phyloP scores from a whole-genome alignment of 352 stramenopile genomes.

The Albugo laibachii region DNA sequence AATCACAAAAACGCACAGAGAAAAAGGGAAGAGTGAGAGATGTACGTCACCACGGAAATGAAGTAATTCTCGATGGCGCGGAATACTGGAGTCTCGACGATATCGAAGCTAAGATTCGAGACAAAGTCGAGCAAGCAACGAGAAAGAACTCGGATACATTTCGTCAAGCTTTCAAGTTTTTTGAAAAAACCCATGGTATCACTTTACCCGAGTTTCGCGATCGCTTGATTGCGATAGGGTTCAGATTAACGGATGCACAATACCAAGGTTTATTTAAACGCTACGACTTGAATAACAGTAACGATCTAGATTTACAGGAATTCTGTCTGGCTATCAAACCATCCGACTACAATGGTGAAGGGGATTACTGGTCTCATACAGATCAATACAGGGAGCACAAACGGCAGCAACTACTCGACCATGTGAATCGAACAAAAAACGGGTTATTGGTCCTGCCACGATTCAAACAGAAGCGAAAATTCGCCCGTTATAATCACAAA shows the following conservation, averaged over 20 bases:
- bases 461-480: too few species aligned
- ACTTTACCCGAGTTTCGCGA: conserved; percentile 57
- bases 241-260: conserved; percentile 40
- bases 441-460: conserved; percentile 9
- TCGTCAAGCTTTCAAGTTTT: conserved; percentile 60
- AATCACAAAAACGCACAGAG: conserved; percentile 14
- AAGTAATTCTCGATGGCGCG: conserved; percentile 62
- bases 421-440: conserved; percentile 40
- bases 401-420: conserved; percentile 25
- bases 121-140: conserved; percentile 61
- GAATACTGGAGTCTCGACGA: conserved; percentile 53
- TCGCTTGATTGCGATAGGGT: conserved; percentile 40
- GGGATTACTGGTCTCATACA: conserved; percentile 53
- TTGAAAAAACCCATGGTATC: conserved; percentile 54
- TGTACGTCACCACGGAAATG: conserved; percentile 46
- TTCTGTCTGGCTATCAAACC: conserved; percentile 62
- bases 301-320: conserved; percentile 64
- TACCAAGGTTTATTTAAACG: conserved; percentile 37
- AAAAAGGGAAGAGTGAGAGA: conserved; percentile 3
- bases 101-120: conserved; percentile 57
- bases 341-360: conserved; percentile 58
- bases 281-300: conserved; percentile 60
- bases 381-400: conserved; percentile 30
- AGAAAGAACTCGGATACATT: conserved; percentile 65
- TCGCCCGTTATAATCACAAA: too few species aligned